Conservation (phyloP, 345 rosid species). For the Brassica rapa region DNA sequence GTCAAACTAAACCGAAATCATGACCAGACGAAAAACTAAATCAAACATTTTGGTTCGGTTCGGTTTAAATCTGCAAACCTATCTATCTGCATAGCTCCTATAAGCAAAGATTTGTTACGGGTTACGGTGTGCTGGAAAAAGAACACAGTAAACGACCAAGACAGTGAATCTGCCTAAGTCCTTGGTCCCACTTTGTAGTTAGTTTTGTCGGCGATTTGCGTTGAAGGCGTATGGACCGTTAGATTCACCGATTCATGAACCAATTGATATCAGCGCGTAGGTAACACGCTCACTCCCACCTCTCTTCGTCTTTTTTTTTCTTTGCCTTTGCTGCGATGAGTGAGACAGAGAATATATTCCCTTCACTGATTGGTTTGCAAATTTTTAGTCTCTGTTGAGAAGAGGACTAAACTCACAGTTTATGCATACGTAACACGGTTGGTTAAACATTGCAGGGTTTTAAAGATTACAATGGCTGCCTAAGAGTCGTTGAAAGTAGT, state of each 20-base stretch:
- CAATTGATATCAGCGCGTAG: slow-evolving; percentile 44
- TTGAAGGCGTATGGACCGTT: slow-evolving; percentile 8
- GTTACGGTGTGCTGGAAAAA: neutral
- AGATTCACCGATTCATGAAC: neutral
- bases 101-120: neutral
- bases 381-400: neutral
- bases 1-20: neutral
- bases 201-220: slow-evolving; percentile 44
- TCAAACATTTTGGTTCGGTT: neutral
- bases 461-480: neutral
- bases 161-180: slow-evolving; percentile 6
- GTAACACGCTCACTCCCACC: slow-evolving; percentile 44
- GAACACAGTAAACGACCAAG: neutral
- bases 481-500: neutral
- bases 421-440: neutral
- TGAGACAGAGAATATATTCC: slow-evolving; percentile 52
- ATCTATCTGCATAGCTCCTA: neutral
- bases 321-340: slow-evolving; percentile 22
- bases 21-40: neutral
- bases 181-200: neutral
- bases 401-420: neutral
- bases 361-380: slow-evolving; percentile 29
- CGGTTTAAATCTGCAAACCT: neutral
- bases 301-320: neutral
- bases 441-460: neutral